phyloP scores from a whole-genome alignment of 2,329 filamentous ascomycete genomes.

The Didymella exigua region DNA sequence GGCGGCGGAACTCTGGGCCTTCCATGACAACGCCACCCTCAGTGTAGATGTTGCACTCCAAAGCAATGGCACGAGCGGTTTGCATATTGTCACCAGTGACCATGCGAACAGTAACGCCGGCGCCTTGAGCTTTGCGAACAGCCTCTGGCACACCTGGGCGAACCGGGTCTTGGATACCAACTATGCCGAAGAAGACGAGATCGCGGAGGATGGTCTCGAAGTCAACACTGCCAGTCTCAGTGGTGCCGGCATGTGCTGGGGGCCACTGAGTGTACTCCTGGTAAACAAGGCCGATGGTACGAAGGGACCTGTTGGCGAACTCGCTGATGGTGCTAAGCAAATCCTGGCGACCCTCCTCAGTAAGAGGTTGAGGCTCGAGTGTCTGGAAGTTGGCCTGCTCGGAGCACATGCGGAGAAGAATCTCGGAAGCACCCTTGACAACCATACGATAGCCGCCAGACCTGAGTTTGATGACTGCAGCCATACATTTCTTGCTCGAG shows the following conservation, averaged over 20 bases:
- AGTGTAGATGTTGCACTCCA: conserved; percentile 90
- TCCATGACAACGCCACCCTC: conserved; percentile 77
- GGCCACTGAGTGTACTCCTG: conserved; percentile 48
- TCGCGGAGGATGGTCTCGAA: conserved; percentile 27
- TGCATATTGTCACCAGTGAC: conserved; percentile 97
- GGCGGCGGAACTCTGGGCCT: conserved; percentile 86
- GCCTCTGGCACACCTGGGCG: conserved; percentile 85
- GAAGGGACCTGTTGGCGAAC: conserved; percentile 50
- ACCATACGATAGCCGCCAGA: conserved; percentile 57
- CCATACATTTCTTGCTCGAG: conserved; percentile 63
- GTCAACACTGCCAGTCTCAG: conserved; percentile 29
- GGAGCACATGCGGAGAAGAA: conserved; percentile 56
- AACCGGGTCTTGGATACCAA: conserved; percentile 94
- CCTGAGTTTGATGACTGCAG: conserved; percentile 57
- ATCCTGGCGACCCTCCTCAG: conserved; percentile 22
- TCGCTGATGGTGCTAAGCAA: conserved; percentile 42
- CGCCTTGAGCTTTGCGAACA: conserved; percentile 84
- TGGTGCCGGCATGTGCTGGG: conserved; percentile 30
- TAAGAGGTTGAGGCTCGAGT: conserved; percentile 21
- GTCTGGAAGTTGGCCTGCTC: conserved; percentile 23
- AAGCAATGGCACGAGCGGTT: conserved; percentile 94
- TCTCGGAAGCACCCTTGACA: conserved; percentile 64
- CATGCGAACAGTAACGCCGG: conserved; percentile 93
- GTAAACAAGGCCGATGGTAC: conserved; percentile 52
- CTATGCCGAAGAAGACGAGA: conserved; percentile 85